Percentiles rank a stretch among this genome's conserved stretches.
Evolutionary conservation across 2,329 filamentous ascomycete species (phyloP).

Genomic region (Colletotrichum plurivorum): DNA sequence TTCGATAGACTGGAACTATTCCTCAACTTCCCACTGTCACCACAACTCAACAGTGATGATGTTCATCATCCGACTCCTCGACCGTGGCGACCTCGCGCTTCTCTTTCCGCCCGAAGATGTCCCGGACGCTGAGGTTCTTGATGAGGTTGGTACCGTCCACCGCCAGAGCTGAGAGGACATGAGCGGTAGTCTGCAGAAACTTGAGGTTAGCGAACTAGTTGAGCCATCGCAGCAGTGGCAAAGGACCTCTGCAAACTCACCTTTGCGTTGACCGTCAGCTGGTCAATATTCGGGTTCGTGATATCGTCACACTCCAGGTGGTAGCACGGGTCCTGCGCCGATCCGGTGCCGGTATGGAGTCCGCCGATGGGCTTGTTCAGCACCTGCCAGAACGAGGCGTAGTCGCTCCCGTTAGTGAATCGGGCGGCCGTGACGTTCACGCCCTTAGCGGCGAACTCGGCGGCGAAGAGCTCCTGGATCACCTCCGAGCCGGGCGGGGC

Average conservation of each 20-base stretch:
- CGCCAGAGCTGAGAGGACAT: conserved; percentile 33
- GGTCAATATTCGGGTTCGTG: conserved; percentile 54
- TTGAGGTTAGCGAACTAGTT: neutral
- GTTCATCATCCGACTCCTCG: conserved; percentile 13
- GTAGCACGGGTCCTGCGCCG: conserved; percentile 54
- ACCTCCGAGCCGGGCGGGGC: conserved; percentile 51
- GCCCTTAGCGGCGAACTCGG: conserved; percentile 50
- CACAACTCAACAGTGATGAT: neutral
- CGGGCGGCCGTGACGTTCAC: conserved; percentile 47
- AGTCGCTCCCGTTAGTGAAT: conserved; percentile 68
- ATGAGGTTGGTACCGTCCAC: conserved; percentile 41
- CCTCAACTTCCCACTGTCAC: too few species aligned
- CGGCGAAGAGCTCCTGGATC: conserved; percentile 51
- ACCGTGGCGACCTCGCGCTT: conserved; percentile 2
- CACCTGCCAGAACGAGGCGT: conserved; percentile 70
- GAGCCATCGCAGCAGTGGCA: neutral
- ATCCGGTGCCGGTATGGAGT: conserved; percentile 73
- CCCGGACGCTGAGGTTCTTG: neutral
- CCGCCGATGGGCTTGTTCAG: conserved; percentile 68
- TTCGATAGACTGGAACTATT: too few species aligned
- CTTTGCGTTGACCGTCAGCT: conserved; percentile 51
- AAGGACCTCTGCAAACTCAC: neutral
- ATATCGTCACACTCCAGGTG: conserved; percentile 56
- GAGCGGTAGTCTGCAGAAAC: conserved; percentile 11
- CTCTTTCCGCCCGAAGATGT: neutral